Evolutionary conservation across 2,329 filamentous ascomycete genomes (phyloP), one percentile per base, ranked within the genome.

Genomic region (Colletotrichum trifolii): DNA sequence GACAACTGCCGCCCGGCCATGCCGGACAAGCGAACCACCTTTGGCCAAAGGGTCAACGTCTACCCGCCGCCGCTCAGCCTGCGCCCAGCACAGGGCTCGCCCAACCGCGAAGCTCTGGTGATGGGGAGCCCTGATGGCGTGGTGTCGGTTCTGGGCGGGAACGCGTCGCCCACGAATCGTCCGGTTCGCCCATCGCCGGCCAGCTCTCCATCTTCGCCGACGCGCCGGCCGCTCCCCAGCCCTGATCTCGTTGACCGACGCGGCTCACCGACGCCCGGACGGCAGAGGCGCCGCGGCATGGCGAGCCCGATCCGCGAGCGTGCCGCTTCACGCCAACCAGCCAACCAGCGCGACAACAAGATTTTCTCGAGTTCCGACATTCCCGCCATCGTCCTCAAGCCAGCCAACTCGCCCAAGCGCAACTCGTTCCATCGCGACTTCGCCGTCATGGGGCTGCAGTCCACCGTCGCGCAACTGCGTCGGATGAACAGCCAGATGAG

Each of bases 401-500:
- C 63, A 4, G 11, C 46, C 0, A 17, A 17, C 3, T 57, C 58
- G 2, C 63, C 63, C 2, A 53, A 33, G 38, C 34, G 62, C 2
- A 49, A 39, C 57, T 45, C 62, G 3, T 45, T 35, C 11, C 59
- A 57, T n/a, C 39, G 63, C 1, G 63, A 66, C 42, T 66, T 66
- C 9, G 63, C 52, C 8, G 53, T 56, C 12, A 53, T 57, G 48
- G 60, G 64, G 4, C 43, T 66, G 11, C 64, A 66, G 60, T 60
- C 60, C 7, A 79, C 83, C 2, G 81, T 87, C 36, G 79, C 80
- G 15, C 81, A 86, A 72, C 81, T 88, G 60, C 80, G 85, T 9
- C 79, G 85, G 54, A 87, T 87, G 84, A 87, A 88, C 75, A 86
- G 83, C 73, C 74, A 82, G 57, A 70, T 85, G 48, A 84, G 80